Evolutionary conservation across 2,329 filamentous ascomycete genomes (phyloP).

Genomic region (Verticillium isaacii): DNA sequence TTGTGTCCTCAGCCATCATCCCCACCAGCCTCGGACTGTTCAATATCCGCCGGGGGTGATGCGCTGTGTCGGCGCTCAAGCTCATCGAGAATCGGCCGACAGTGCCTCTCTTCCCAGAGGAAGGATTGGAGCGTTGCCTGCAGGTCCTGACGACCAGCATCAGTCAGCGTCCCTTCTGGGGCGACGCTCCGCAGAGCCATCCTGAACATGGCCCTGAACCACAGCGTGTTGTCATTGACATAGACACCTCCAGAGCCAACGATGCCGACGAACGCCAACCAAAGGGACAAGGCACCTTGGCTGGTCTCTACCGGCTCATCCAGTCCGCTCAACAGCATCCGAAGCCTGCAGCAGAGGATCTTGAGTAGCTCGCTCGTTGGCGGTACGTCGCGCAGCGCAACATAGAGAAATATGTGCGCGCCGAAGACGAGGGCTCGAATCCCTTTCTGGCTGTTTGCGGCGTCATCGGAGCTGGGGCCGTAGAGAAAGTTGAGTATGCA

Average conservation of each 20-base stretch:
- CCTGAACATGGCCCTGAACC: slow-evolving; percentile 1
- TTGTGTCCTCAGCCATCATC: background rate
- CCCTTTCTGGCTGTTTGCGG: background rate
- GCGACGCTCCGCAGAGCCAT: slow-evolving; percentile 2
- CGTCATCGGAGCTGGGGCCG: background rate
- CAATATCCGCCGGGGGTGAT: background rate
- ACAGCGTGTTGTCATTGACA: slow-evolving; percentile 1
- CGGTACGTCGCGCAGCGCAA: slow-evolving; percentile 9
- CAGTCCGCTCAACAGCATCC: slow-evolving; percentile 6
- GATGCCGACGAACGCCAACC: slow-evolving; percentile 12
- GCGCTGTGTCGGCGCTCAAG: background rate
- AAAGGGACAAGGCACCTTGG: slow-evolving; percentile 6
- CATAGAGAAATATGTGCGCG: slow-evolving; percentile 12
- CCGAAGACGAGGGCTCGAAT: slow-evolving; percentile 8
- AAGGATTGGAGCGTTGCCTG: slow-evolving; percentile 5
- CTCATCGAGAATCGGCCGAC: slow-evolving; percentile 5
- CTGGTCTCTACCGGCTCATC: slow-evolving; percentile 3
- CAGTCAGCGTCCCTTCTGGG: slow-evolving; percentile 3
- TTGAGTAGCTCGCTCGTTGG: slow-evolving; percentile 10
- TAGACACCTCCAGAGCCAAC: slow-evolving; percentile 6
- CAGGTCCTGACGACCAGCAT: slow-evolving; percentile 1
- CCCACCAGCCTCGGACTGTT: background rate
- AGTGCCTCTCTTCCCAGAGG: slow-evolving; percentile 24
- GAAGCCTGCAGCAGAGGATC: slow-evolving; percentile 8
- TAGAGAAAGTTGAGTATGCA: slow-evolving; percentile 12